phyloP scores from a whole-genome alignment of 495 filamentous ascomycete species.

The Cercophora samala region DNA sequence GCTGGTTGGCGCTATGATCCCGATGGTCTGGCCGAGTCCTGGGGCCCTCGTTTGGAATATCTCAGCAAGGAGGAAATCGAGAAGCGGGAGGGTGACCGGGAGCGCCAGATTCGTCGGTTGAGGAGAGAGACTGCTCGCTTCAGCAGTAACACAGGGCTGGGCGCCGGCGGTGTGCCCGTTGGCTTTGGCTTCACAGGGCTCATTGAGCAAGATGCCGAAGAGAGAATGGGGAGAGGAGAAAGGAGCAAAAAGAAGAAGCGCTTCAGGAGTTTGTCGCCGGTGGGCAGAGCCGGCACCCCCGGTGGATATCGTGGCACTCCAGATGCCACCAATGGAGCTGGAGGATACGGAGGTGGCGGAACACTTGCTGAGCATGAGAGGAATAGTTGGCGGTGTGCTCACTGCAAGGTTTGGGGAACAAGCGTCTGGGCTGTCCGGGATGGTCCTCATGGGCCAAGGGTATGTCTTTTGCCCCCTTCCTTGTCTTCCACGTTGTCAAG shows the following conservation, averaged over 20 bases:
- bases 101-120: constrained; percentile 80
- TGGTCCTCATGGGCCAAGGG: constrained; percentile 78
- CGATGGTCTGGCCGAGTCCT: constrained; percentile 83
- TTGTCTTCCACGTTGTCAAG: neutral
- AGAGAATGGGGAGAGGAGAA: constrained; percentile 78
- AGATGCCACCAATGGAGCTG: constrained; percentile 58
- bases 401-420: constrained; percentile 83
- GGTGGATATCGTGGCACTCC: constrained; percentile 65
- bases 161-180: constrained; percentile 53
- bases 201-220: constrained; percentile 56
- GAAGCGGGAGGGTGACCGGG: constrained; percentile 91
- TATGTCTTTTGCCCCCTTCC: constrained; percentile 45
- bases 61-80: constrained; percentile 96
- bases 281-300: constrained; percentile 63
- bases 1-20: constrained; percentile 94
- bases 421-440: constrained; percentile 94
- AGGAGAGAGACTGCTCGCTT: constrained; percentile 90
- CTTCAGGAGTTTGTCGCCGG: constrained; percentile 82
- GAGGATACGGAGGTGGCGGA: constrained; percentile 63
- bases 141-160: constrained; percentile 75
- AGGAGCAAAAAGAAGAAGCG: constrained; percentile 89
- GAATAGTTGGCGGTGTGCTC: constrained; percentile 81
- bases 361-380: constrained; percentile 78
- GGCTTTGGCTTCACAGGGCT: constrained; percentile 56
- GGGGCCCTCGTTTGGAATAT: constrained; percentile 89